Percentiles rank a stretch among this genome's conserved stretches.
These are phyloP conservation scores for Boletus vermiculosoides DNA, from an alignment of 768 basidiomycete genomes.

Conservation along the genomic window DNA sequence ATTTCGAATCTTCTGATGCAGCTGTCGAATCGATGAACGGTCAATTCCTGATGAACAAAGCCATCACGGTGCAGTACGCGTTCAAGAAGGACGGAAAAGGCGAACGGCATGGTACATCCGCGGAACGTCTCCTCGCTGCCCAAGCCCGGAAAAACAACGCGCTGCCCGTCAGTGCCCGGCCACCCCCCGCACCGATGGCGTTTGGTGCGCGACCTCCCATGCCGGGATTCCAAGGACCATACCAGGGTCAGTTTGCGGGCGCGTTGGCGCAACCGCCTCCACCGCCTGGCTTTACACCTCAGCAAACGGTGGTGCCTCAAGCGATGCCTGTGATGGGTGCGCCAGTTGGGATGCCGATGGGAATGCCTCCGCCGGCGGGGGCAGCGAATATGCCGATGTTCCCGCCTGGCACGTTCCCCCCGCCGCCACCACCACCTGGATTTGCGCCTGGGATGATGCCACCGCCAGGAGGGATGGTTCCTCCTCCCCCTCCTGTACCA, in stretches of 20 bases:
- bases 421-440: slow-evolving; percentile 65
- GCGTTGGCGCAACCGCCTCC: slow-evolving; percentile 80
- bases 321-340: slow-evolving; percentile 37
- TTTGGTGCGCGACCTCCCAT: slow-evolving; percentile 66
- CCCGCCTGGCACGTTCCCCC: slow-evolving; percentile 47
- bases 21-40: slow-evolving; percentile 97
- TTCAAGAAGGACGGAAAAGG: slow-evolving; percentile 99
- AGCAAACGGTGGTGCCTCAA: slow-evolving; percentile 61
- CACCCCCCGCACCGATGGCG: slow-evolving; percentile 71
- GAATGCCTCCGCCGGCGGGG: slow-evolving; percentile 38
- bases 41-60: slow-evolving; percentile 98
- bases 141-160: slow-evolving; percentile 97
- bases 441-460: slow-evolving; percentile 51
- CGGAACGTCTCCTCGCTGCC: slow-evolving; percentile 93
- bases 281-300: slow-evolving; percentile 74
- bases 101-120: slow-evolving; percentile 93
- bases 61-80: slow-evolving; percentile 95
- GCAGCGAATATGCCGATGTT: slow-evolving; percentile 44
- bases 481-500: slow-evolving; percentile 46
- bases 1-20: slow-evolving; percentile 96
- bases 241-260: slow-evolving; percentile 93
- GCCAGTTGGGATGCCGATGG: slow-evolving; percentile 33
- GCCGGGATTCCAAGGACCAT: slow-evolving; percentile 71
- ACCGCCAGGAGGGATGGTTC: slow-evolving; percentile 35
- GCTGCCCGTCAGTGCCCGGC: slow-evolving; percentile 71